These are phyloP conservation scores for Sextonia rubra DNA, from an alignment of 164 flowering plant genomes.

Conservation along the genomic window DNA sequence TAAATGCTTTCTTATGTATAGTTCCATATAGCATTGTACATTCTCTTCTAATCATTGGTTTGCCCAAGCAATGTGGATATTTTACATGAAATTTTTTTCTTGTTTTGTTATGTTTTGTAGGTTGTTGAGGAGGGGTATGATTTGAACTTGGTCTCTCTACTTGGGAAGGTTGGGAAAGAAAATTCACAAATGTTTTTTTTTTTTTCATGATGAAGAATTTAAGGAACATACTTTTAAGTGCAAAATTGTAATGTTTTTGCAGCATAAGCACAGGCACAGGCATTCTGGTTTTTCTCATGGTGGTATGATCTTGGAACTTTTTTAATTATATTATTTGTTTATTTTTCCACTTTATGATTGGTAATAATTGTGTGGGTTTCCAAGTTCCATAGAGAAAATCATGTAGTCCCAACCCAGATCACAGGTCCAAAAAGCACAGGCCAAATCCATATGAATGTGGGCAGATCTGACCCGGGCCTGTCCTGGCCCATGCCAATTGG, in stretches of 20 bases:
- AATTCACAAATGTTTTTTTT: background rate
- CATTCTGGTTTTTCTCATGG: constrained; percentile 9
- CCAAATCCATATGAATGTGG: no score
- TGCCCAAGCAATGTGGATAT: no score
- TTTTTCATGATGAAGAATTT: background rate
- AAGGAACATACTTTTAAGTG: background rate
- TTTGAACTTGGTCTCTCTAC: background rate
- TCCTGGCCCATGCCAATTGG: no score
- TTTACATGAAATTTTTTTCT: background rate
- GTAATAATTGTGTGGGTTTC: background rate
- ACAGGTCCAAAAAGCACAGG: no score
- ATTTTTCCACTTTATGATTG: background rate
- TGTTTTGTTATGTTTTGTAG: background rate
- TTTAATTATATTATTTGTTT: background rate
- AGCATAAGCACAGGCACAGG: background rate
- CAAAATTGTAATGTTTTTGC: background rate
- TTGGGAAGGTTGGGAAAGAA: background rate
- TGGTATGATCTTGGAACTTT: background rate
- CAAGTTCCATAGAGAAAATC: no score
- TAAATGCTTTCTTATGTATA: background rate
- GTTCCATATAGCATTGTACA: background rate
- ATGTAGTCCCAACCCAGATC: no score
- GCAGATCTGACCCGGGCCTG: no score
- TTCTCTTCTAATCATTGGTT: no score
- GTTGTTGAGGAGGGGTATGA: background rate